phyloP scores from a whole-genome alignment of 2,329 filamentous ascomycete genomes.

The Fusarium dlaminii region DNA sequence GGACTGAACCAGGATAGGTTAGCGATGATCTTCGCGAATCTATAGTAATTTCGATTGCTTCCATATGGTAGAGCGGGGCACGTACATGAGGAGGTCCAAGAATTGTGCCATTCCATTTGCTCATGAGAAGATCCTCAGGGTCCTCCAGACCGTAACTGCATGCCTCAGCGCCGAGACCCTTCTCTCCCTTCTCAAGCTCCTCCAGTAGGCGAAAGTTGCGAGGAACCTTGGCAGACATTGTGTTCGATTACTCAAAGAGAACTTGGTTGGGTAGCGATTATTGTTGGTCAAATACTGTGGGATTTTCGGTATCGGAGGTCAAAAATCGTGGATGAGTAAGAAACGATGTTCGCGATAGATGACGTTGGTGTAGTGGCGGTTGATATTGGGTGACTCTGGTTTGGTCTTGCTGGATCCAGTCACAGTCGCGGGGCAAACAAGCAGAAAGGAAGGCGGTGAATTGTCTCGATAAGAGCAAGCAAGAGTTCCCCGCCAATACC shows the following conservation, averaged over 20 bases:
- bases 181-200: conserved; percentile 99
- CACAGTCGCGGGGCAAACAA: conserved; percentile 32
- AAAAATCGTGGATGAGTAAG: conserved; percentile 4
- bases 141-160: conserved; percentile 97
- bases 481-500: conserved; percentile 24
- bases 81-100: conserved; percentile 94
- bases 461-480: conserved; percentile 3
- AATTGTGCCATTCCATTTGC: conserved; percentile 98
- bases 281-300: neutral
- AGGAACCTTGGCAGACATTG: conserved; percentile 72
- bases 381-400: conserved; percentile 29
- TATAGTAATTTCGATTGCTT: neutral
- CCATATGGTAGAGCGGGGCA: neutral
- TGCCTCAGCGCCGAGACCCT: conserved; percentile 93
- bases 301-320: neutral
- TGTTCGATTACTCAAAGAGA: conserved; percentile 2
- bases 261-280: neutral
- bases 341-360: conserved; percentile 11
- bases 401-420: conserved; percentile 15
- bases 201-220: conserved; percentile 96
- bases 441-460: conserved; percentile 29
- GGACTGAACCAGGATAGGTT: conserved; percentile 64
- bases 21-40: neutral
- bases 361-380: conserved; percentile 33
- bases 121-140: conserved; percentile 94